Percentiles rank a stretch among this genome's conserved stretches.
phyloP scores from a whole-genome alignment of 345 rosid genomes.

The Geranium brycei region DNA sequence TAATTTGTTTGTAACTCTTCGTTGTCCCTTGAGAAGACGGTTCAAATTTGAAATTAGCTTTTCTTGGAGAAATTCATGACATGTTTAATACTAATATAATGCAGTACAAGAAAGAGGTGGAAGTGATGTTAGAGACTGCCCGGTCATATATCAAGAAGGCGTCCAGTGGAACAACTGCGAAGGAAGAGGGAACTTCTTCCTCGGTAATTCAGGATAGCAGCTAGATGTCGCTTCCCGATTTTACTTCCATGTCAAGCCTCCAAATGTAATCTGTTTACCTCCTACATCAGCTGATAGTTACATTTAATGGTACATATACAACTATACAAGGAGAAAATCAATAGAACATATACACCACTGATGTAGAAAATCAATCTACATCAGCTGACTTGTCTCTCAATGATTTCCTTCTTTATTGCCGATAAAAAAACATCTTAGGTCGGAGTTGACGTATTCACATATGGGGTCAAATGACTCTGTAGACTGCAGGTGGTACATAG shows the following conservation, averaged over 20 bases:
- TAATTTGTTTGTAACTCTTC: background rate
- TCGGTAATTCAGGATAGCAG: conserved; percentile 22
- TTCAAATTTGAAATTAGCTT: too few species aligned
- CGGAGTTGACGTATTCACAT: too few species aligned
- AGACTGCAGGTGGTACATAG: too few species aligned
- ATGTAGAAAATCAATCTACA: too few species aligned
- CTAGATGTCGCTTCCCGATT: conserved; percentile 1
- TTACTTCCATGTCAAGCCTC: background rate
- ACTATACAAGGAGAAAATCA: background rate
- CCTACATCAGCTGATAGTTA: background rate
- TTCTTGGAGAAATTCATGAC: too few species aligned
- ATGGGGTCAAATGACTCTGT: too few species aligned
- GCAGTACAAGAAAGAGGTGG: conserved; percentile 88
- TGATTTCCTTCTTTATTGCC: too few species aligned
- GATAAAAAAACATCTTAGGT: too few species aligned
- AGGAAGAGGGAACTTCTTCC: conserved; percentile 4
- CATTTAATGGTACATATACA: background rate
- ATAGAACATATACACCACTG: too few species aligned
- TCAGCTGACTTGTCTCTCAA: background rate
- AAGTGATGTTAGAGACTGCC: conserved; percentile 49
- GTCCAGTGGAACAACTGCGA: conserved; percentile 5
- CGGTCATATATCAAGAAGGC: conserved; percentile 18
- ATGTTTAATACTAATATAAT: background rate
- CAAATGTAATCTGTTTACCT: background rate
- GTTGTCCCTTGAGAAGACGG: background rate